Conservation (phyloP, 1,139 yeast species). For the Saccharomyces hybrid region DNA sequence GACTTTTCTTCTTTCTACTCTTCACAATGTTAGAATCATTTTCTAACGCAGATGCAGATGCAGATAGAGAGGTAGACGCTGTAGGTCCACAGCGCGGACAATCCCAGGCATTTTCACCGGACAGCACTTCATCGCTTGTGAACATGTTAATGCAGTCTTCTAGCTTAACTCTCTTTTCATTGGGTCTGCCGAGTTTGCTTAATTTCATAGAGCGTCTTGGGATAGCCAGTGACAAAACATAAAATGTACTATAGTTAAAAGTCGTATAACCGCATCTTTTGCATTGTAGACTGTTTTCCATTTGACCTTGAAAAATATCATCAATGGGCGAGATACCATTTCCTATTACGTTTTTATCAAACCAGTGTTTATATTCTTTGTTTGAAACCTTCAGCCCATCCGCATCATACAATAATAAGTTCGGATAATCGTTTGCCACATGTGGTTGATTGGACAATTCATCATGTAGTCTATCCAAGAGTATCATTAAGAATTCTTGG, state of each 20-base stretch:
- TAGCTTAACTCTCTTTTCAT: slow-evolving; percentile 36
- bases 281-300: slow-evolving; percentile 57
- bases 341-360: slow-evolving; percentile 40
- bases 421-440: slow-evolving; percentile 36
- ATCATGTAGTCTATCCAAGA: slow-evolving; percentile 62
- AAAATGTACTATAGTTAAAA: slow-evolving; percentile 52
- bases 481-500: slow-evolving; percentile 61
- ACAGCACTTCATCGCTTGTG: slow-evolving; percentile 58
- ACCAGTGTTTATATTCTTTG: slow-evolving; percentile 56
- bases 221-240: slow-evolving; percentile 59
- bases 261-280: slow-evolving; percentile 56
- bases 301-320: slow-evolving; percentile 58
- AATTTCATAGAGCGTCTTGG: slow-evolving; percentile 35
- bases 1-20: slow-evolving; percentile 12
- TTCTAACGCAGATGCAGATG: slow-evolving; percentile 1
- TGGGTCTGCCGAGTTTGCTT: slow-evolving; percentile 24
- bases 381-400: slow-evolving; percentile 31
- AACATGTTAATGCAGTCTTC: slow-evolving; percentile 61
- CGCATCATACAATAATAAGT: slow-evolving; percentile 33
- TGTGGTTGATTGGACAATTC: slow-evolving; percentile 43
- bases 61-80: slow-evolving; percentile 4
- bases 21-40: background rate
- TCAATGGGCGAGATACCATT: slow-evolving; percentile 64
- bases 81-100: slow-evolving; percentile 58
- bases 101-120: slow-evolving; percentile 72